Evolutionary conservation across 192 early-diverging fungal genomes (phyloP).

Genomic region (Cladochytrium replicatum): DNA sequence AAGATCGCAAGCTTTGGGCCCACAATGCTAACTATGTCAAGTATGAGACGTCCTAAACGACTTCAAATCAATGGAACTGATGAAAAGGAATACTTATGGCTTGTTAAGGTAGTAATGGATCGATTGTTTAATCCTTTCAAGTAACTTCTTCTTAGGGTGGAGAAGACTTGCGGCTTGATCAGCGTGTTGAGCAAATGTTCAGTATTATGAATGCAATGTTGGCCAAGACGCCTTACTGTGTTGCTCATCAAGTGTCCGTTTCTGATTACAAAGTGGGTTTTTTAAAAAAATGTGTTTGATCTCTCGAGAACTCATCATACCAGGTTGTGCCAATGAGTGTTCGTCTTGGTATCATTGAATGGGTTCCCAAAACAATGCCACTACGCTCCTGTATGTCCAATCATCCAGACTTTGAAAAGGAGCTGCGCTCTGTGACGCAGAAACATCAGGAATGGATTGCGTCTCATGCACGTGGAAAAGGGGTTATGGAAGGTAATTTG

Average conservation of each 20-base stretch:
- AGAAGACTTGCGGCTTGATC: constrained; percentile 72
- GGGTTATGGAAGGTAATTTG: constrained; percentile 10
- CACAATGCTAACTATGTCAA: constrained; percentile 53
- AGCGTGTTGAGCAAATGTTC: constrained; percentile 69
- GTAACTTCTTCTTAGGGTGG: constrained; percentile 44
- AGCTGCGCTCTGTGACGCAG: constrained; percentile 26
- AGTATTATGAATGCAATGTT: constrained; percentile 68
- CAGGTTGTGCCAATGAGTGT: constrained; percentile 40
- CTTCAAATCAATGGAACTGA: constrained; percentile 62
- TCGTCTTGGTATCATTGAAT: constrained; percentile 63
- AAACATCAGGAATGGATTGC: constrained; percentile 39
- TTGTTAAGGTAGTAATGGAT: constrained; percentile 55
- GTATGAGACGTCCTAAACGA: constrained; percentile 62
- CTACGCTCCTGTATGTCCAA: constrained; percentile 50
- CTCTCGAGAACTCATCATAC: too few relatives aligned
- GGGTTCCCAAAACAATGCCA: constrained; percentile 64
- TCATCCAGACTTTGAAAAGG: constrained; percentile 31
- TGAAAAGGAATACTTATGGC: constrained; percentile 59
- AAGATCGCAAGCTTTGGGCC: constrained; percentile 57
- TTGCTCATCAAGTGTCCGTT: constrained; percentile 44
- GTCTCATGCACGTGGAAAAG: constrained; percentile 19
- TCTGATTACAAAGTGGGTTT: constrained; percentile 55
- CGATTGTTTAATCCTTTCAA: neutral
- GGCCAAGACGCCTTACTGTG: constrained; percentile 38
- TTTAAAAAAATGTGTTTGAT: too few relatives aligned